These are phyloP conservation scores for Eimeria maxima DNA, from an alignment of 169 alveolate species.

Conservation along the genomic window DNA sequence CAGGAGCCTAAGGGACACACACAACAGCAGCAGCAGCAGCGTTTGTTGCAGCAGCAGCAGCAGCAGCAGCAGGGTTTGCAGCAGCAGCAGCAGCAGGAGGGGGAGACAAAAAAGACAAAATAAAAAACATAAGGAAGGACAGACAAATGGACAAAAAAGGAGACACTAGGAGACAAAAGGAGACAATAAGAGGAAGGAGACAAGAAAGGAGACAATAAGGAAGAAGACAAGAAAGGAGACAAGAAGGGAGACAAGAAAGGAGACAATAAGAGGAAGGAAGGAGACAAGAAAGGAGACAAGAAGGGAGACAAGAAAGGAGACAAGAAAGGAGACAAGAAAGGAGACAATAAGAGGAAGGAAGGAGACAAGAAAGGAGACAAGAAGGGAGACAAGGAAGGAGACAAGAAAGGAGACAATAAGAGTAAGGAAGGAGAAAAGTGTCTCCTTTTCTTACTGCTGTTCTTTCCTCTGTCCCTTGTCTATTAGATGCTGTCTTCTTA, in stretches of 20 bases:
- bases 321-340: neutral
- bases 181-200: neutral
- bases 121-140: neutral
- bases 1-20: conserved; percentile 50
- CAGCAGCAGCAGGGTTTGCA: conserved; percentile 11
- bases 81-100: neutral
- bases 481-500: neutral
- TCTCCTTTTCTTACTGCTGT: conserved; percentile 1
- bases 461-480: neutral
- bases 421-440: neutral
- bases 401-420: neutral
- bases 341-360: neutral
- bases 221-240: neutral
- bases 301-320: neutral
- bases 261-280: neutral
- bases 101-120: neutral
- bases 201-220: neutral
- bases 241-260: too few species aligned
- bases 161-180: neutral
- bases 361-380: neutral
- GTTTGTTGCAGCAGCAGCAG: neutral
- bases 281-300: neutral
- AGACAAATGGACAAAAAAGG: too few species aligned
- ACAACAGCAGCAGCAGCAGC: conserved; percentile 30
- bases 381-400: neutral